phyloP scores from a whole-genome alignment of 768 basidiomycete genomes.

The Rhodotorula sphaerocarpa region DNA sequence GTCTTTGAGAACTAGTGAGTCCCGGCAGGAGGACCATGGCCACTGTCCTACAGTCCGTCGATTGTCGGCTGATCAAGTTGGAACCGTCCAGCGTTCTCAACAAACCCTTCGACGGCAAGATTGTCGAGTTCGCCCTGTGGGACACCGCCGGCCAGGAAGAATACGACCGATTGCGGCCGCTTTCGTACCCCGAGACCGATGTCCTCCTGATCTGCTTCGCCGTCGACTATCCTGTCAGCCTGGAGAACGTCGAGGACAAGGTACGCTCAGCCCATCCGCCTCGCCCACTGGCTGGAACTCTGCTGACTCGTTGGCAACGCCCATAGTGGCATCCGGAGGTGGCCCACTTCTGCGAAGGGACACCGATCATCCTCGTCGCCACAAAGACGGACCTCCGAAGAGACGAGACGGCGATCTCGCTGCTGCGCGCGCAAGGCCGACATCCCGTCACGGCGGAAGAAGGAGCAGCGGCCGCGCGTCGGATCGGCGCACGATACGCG shows the following conservation, averaged over 20 bases:
- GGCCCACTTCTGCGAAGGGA: slow-evolving; percentile 80
- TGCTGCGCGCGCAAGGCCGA: slow-evolving; percentile 74
- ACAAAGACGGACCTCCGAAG: slow-evolving; percentile 86
- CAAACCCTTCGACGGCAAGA: slow-evolving; percentile 82
- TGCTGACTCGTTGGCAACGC: too few species aligned
- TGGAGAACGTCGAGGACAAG: slow-evolving; percentile 99
- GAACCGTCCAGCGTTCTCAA: slow-evolving; percentile 93
- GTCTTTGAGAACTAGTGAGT: slow-evolving; percentile 79
- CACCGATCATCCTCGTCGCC: slow-evolving; percentile 81
- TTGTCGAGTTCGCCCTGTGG: slow-evolving; percentile 95
- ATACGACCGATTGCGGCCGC: slow-evolving; percentile 92
- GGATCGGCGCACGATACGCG: slow-evolving; percentile 77
- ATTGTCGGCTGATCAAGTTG: too few species aligned
- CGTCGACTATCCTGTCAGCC: slow-evolving; percentile 88
- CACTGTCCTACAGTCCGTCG: too few species aligned
- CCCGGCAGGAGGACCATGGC: too few species aligned
- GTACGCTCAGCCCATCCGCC: slow-evolving; percentile 54
- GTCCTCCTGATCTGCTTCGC: slow-evolving; percentile 99
- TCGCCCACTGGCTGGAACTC: not conserved
- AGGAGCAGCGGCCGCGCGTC: slow-evolving; percentile 73
- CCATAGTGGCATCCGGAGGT: slow-evolving; percentile 85
- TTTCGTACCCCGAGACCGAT: slow-evolving; percentile 95
- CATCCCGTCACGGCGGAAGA: slow-evolving; percentile 70
- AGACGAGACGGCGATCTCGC: slow-evolving; percentile 74
- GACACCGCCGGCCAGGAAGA: slow-evolving; percentile 99